These are phyloP conservation scores for Cladobotryum mycophilum DNA, from an alignment of 2,329 filamentous ascomycete genomes.

Conservation along the genomic window DNA sequence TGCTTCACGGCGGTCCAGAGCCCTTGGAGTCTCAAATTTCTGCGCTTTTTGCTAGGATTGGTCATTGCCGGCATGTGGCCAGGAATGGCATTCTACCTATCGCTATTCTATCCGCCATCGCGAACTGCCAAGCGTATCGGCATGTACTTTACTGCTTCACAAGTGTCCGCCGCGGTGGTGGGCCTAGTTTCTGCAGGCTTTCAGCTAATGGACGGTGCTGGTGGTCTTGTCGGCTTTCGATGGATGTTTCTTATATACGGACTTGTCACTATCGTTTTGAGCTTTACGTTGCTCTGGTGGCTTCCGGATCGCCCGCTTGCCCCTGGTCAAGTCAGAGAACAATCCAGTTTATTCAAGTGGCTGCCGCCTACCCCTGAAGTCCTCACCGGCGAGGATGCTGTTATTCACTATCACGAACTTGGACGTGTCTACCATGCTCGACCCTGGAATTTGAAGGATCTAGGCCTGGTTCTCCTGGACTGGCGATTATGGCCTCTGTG, in stretches of 20 bases:
- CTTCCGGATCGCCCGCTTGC: slow-evolving; percentile 74
- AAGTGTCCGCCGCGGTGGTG: slow-evolving; percentile 83
- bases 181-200: slow-evolving; percentile 87
- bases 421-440: slow-evolving; percentile 71
- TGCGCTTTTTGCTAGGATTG: slow-evolving; percentile 76
- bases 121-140: slow-evolving; percentile 83
- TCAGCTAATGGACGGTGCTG: slow-evolving; percentile 77
- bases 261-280: slow-evolving; percentile 64
- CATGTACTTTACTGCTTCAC: slow-evolving; percentile 81
- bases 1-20: slow-evolving; percentile 77
- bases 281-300: slow-evolving; percentile 78
- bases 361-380: slow-evolving; percentile 65
- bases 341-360: slow-evolving; percentile 52
- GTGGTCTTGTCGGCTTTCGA: slow-evolving; percentile 73
- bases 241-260: slow-evolving; percentile 95
- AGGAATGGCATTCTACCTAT: slow-evolving; percentile 88
- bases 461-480: slow-evolving; percentile 66
- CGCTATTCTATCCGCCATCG: slow-evolving; percentile 84
- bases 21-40: slow-evolving; percentile 82
- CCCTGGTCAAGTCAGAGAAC: slow-evolving; percentile 56
- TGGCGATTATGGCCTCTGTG: slow-evolving; percentile 84
- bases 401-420: slow-evolving; percentile 77
- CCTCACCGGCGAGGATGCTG: slow-evolving; percentile 68
- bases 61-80: slow-evolving; percentile 95
- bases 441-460: slow-evolving; percentile 66